A percentile compares a stretch with the other conserved stretches of the same genome.
These are phyloP conservation scores for Penicillium lividum DNA, from an alignment of 495 filamentous ascomycete genomes.

Conservation along the genomic window DNA sequence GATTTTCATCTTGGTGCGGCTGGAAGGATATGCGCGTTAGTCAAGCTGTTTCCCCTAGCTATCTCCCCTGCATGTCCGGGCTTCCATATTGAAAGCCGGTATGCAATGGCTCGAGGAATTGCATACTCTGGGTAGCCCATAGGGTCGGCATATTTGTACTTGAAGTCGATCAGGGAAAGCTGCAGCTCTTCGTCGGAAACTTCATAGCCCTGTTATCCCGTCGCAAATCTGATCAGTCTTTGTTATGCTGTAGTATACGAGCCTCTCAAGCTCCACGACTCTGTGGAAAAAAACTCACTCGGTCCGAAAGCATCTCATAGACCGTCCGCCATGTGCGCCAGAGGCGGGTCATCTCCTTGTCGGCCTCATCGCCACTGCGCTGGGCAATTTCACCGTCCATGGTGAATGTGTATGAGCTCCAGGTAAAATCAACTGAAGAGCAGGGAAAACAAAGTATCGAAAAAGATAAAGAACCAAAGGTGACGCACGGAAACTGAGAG, in stretches of 20 bases:
- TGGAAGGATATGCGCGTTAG: conserved; percentile 35
- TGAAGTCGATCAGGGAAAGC: conserved; percentile 78
- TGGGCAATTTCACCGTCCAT: conserved; percentile 57
- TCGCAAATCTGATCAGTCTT: conserved; percentile 20
- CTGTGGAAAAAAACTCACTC: conserved; percentile 51
- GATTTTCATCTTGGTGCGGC: conserved; percentile 82
- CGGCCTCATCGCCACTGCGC: conserved; percentile 52
- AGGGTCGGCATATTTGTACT: conserved; percentile 59
- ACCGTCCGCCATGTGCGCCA: conserved; percentile 89
- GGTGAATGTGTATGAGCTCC: conserved; percentile 10
- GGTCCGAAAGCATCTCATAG: conserved; percentile 82
- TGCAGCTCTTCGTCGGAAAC: conserved; percentile 84
- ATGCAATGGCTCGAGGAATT: background rate
- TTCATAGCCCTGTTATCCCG: conserved; percentile 74
- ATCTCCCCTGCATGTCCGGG: too few relatives aligned
- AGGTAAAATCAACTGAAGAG: background rate
- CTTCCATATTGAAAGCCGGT: background rate
- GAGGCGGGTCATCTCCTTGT: conserved; percentile 68
- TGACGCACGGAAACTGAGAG: conserved; percentile 6
- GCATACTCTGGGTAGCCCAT: conserved; percentile 73
- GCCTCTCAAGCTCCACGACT: conserved; percentile 1
- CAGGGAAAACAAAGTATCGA: background rate
- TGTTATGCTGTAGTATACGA: background rate
- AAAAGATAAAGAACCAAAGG: conserved; percentile 9
- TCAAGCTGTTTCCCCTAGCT: background rate